phyloP scores from a whole-genome alignment of 75 land plant species.

The Larix kaempferi region DNA sequence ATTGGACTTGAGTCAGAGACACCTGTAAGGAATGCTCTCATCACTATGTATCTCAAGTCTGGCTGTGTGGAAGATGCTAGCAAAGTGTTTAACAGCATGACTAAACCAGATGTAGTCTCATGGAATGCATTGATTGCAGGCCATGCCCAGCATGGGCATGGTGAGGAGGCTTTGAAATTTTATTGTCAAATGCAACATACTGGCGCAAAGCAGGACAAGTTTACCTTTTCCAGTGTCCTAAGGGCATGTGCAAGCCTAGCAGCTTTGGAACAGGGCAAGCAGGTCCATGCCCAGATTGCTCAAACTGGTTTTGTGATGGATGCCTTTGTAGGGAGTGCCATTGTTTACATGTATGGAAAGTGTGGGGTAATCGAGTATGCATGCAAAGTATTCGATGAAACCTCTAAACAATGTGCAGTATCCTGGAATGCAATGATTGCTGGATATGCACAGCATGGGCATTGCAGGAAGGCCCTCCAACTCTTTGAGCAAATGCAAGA shows the following conservation, averaged over 20 bases:
- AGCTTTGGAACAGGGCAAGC: slow-evolving; percentile 27
- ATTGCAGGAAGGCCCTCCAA: slow-evolving; percentile 22
- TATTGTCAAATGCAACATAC: slow-evolving; percentile 15
- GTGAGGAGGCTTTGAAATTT: slow-evolving; percentile 16
- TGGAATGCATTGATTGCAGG: slow-evolving; percentile 44
- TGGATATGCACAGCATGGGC: slow-evolving; percentile 58
- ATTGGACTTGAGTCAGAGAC: slow-evolving; percentile 30
- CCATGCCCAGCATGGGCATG: slow-evolving; percentile 15
- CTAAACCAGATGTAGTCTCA: slow-evolving; percentile 15
- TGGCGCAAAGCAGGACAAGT: slow-evolving; percentile 15
- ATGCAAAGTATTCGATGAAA: slow-evolving; percentile 20
- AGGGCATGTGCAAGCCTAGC: slow-evolving; percentile 31
- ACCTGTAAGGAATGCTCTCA: slow-evolving; percentile 37
- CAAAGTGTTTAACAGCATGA: slow-evolving; percentile 21
- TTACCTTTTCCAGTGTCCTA: slow-evolving; percentile 30
- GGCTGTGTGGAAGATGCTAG: slow-evolving; percentile 27
- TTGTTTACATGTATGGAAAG: slow-evolving; percentile 57
- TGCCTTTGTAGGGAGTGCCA: slow-evolving; percentile 24
- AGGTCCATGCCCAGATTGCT: slow-evolving; percentile 30
- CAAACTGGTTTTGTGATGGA: slow-evolving; percentile 31
- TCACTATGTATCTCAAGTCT: slow-evolving; percentile 40
- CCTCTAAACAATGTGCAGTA: slow-evolving; percentile 8
- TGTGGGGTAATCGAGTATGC: slow-evolving; percentile 40
- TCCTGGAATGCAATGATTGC: slow-evolving; percentile 43
- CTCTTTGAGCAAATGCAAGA: slow-evolving; percentile 49